A percentile compares a stretch with the other conserved stretches of the same genome.
Evolutionary conservation across 805 yeast species (phyloP).

Genomic region (Kluyveromyces starmeri): DNA sequence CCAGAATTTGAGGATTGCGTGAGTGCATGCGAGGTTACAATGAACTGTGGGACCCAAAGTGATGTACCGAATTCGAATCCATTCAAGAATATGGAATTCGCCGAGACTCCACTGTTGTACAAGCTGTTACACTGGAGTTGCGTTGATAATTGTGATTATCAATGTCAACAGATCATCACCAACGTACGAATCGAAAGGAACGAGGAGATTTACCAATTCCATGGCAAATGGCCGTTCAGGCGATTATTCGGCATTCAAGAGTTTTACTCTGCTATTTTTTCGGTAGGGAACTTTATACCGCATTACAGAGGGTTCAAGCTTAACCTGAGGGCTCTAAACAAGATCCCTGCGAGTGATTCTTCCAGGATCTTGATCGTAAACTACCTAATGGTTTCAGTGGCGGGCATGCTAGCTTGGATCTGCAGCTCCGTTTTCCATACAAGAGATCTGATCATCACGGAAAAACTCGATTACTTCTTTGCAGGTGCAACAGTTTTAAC

Average conservation of each 20-base stretch:
- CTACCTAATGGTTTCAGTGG: conserved; percentile 36
- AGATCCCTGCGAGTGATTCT: conserved; percentile 6
- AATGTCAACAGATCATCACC: conserved; percentile 77
- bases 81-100: conserved; percentile 15
- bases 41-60: conserved; percentile 16
- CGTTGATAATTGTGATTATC: conserved; percentile 78
- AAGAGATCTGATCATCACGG: conserved; percentile 75
- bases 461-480: conserved; percentile 80
- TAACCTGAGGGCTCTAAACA: conserved; percentile 16
- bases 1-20: conserved; percentile 49
- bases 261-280: conserved; percentile 67
- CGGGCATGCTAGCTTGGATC: conserved; percentile 82
- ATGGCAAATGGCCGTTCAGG: conserved; percentile 95
- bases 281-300: conserved; percentile 60
- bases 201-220: conserved; percentile 71
- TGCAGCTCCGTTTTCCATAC: conserved; percentile 80
- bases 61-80: conserved; percentile 18
- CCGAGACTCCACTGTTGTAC: conserved; percentile 30
- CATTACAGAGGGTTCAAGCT: conserved; percentile 43
- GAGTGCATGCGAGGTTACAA: conserved; percentile 37
- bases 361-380: conserved; percentile 13
- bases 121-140: conserved; percentile 64
- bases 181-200: conserved; percentile 36
- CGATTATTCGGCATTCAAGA: conserved; percentile 81
- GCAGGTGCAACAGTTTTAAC: conserved; percentile 83